phyloP scores from a whole-genome alignment of 306 rosid genomes.

The Coriaria nepalensis region DNA sequence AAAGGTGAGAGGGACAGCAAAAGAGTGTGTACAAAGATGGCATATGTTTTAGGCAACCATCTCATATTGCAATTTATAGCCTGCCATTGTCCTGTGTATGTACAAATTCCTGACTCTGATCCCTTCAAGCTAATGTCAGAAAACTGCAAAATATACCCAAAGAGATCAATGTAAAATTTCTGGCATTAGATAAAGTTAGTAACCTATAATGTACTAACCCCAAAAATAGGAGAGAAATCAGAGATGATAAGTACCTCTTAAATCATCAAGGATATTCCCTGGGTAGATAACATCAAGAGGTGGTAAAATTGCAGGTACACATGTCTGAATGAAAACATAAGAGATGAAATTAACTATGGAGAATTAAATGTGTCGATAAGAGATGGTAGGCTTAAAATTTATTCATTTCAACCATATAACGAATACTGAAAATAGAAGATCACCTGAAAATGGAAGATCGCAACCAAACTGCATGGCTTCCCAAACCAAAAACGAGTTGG shows the following conservation, averaged over 20 bases:
- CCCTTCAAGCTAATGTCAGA: conserved; percentile 35
- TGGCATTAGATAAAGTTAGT: background rate
- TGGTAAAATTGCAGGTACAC: conserved; percentile 79
- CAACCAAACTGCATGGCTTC: conserved; percentile 41
- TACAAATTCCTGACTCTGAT: conserved; percentile 37
- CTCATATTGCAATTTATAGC: conserved; percentile 35
- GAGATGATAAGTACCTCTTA: conserved; percentile 50
- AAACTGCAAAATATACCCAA: conserved; percentile 43
- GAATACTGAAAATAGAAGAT: conserved; percentile 5
- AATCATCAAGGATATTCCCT: conserved; percentile 56
- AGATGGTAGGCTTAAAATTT: conserved; percentile 3
- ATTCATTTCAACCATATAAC: background rate
- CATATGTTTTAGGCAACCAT: conserved; percentile 70
- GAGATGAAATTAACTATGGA: conserved; percentile 7
- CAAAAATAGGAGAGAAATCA: conserved; percentile 11
- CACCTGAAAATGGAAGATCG: conserved; percentile 92
- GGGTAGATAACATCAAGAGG: conserved; percentile 75
- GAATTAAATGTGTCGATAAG: conserved; percentile 4
- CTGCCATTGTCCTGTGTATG: conserved; percentile 61
- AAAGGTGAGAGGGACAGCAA: conserved; percentile 9
- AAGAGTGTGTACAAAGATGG: conserved; percentile 49
- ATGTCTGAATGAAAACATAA: conserved; percentile 42
- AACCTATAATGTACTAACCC: too few relatives aligned
- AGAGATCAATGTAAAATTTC: background rate
- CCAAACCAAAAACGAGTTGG: conserved; percentile 6